These are phyloP conservation scores for Protostelium mycophagum DNA, from an alignment of 78 protist genomes.

Conservation along the genomic window DNA sequence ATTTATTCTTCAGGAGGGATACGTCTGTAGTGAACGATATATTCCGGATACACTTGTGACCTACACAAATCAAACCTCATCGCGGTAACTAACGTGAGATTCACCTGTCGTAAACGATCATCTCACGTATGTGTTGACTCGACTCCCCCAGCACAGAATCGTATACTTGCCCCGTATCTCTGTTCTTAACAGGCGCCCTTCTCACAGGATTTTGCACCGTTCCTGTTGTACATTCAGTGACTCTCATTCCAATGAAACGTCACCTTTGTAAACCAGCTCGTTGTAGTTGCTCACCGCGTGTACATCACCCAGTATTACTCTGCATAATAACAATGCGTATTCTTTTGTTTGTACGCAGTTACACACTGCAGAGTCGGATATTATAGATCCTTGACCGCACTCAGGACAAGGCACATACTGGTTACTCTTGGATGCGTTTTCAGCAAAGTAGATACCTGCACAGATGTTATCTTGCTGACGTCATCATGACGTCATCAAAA, in stretches of 20 bases:
- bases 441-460: slow-evolving; percentile 26
- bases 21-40: neutral
- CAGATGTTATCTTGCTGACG: neutral
- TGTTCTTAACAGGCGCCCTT: neutral
- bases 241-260: neutral
- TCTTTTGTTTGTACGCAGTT: neutral
- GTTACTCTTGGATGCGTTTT: slow-evolving; percentile 8
- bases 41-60: neutral
- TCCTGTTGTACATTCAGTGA: neutral
- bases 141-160: neutral
- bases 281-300: neutral
- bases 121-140: neutral
- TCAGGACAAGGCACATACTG: slow-evolving; percentile 8
- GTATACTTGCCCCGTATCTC: neutral
- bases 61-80: neutral
- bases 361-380: neutral
- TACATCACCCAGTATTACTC: neutral
- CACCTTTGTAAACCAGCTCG: neutral
- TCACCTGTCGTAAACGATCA: slow-evolving; percentile 4
- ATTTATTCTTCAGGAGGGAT: neutral
- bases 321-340: neutral
- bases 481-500: neutral
- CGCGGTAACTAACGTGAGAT: neutral
- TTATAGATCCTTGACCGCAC: neutral
- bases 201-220: neutral